phyloP scores from a whole-genome alignment of 2,329 filamentous ascomycete species.

The Knufia petricola region DNA sequence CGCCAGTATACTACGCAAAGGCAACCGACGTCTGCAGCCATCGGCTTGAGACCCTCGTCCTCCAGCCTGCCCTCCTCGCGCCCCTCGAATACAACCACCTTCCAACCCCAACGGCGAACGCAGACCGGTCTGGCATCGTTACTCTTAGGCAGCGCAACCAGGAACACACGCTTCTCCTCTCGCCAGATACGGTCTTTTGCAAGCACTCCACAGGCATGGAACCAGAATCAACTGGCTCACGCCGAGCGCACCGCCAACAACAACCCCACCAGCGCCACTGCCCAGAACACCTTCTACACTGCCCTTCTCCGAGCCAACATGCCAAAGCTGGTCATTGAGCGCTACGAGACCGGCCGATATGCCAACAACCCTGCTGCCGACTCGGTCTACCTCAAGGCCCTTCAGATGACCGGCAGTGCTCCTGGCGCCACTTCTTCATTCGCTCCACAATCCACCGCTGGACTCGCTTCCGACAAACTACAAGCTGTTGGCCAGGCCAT shows the following conservation, averaged over 20 bases:
- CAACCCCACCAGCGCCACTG: constrained; percentile 74
- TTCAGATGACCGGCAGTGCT: constrained; percentile 50
- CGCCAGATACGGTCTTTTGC: constrained; percentile 17
- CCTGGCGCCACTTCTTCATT: constrained; percentile 17
- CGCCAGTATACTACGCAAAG: not conserved
- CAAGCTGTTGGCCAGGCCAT: constrained; percentile 76
- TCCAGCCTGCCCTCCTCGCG: not conserved
- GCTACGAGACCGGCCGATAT: constrained; percentile 78
- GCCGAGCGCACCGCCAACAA: constrained; percentile 88
- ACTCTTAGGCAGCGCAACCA: constrained; percentile 14
- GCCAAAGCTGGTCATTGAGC: constrained; percentile 83
- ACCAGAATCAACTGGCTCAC: constrained; percentile 60
- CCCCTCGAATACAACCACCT: not conserved
- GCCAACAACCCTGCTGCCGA: constrained; percentile 72
- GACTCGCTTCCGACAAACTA: constrained; percentile 52
- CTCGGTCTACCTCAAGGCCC: constrained; percentile 65
- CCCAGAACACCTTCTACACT: constrained; percentile 91
- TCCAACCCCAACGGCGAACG: not conserved
- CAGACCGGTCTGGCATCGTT: constrained; percentile 12
- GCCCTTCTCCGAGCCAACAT: constrained; percentile 83
- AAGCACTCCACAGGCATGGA: constrained; percentile 14
- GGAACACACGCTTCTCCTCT: not conserved
- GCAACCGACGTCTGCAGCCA: constrained; percentile 3
- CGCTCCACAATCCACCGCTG: constrained; percentile 10
- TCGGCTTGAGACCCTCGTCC: constrained; percentile 10